Evolutionary conservation across 176 grass and related monocot species (phyloP), one percentile per base, ranked within the genome.

Genomic region (Olyra latifolia): DNA sequence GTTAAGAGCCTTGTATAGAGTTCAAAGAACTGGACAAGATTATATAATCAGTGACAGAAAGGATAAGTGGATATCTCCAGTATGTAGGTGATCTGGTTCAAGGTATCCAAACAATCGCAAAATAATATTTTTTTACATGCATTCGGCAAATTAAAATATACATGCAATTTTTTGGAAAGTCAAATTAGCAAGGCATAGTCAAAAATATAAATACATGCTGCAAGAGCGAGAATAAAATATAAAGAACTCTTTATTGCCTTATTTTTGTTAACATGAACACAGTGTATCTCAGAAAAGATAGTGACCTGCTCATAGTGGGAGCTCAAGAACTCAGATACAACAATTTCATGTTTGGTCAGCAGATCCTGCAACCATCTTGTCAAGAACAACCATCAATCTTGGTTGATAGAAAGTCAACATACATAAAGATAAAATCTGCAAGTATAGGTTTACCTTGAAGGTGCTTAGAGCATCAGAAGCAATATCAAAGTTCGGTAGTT

Each of bases 401-500:
- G 50, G 66, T 77, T 69, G 43, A 62, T 15, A 71, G 15, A 42
- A 56, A 20, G 9, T 61, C 16, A 66, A 66, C 74, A 39, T 65
- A 61, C 29, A 69, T 23, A 35, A 23, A 8, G 4, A 44, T 35
- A 29, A 28, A 22, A 60, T 60, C 41, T 32, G 7, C 10, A 77
- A 75, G 56, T 32, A 20, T 44, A 79, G 19, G 69, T 61, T 83
- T 75, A 89, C 92, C 88, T 94, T 94, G 92, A 94, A 94, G n/a
- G 92, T 94, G 66, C 57, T 71, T 49, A 91, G 75, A 84, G 89
- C 89, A 89, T 94, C 92, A 42, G 89, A 94, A 81, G 92, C 92
- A 91, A 94, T 94, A 71, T 94, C 92, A 44, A 94, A 94, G 65
- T 88, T 94, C 9, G 86, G 92, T 43, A 94, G 77, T 70, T 94